Percentiles rank a stretch among this genome's conserved stretches.
Conservation (phyloP, 768 basidiomycete genomes). For the Boletellus ananas region DNA sequence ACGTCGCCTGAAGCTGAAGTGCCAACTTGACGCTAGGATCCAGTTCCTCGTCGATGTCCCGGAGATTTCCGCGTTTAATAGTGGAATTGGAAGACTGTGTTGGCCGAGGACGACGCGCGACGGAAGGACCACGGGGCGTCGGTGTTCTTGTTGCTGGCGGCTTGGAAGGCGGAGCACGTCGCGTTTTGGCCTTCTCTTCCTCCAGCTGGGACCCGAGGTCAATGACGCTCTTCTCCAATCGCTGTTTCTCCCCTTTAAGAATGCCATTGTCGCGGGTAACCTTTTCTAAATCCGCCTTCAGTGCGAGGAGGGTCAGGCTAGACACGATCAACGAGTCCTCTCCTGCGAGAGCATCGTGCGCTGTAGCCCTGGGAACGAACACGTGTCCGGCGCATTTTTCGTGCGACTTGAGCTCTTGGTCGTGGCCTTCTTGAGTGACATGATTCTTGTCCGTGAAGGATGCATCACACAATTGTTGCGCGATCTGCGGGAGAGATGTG, state of each 20-base stretch:
- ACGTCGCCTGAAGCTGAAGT: slow-evolving; percentile 34
- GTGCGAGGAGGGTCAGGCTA: slow-evolving; percentile 44
- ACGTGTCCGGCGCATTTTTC: slow-evolving; percentile 53
- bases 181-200: slow-evolving; percentile 7
- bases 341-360: slow-evolving; percentile 14
- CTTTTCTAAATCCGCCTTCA: slow-evolving; percentile 40
- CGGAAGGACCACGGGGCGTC: not conserved
- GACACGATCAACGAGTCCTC: slow-evolving; percentile 41
- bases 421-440: slow-evolving; percentile 35
- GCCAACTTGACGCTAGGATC: slow-evolving; percentile 24
- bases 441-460: slow-evolving; percentile 41
- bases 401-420: slow-evolving; percentile 55
- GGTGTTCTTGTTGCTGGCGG: not conserved
- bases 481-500: slow-evolving; percentile 38
- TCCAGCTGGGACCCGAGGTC: slow-evolving; percentile 12
- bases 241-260: slow-evolving; percentile 18
- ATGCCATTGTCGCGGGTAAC: slow-evolving; percentile 30
- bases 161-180: not conserved
- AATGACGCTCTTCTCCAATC: slow-evolving; percentile 25
- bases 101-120: not conserved
- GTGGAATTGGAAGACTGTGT: not conserved
- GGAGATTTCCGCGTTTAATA: not conserved
- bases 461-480: slow-evolving; percentile 39
- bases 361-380: slow-evolving; percentile 37
- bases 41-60: not conserved